Conservation (phyloP, 768 basidiomycete species). For the Thelephora ganbajun region DNA sequence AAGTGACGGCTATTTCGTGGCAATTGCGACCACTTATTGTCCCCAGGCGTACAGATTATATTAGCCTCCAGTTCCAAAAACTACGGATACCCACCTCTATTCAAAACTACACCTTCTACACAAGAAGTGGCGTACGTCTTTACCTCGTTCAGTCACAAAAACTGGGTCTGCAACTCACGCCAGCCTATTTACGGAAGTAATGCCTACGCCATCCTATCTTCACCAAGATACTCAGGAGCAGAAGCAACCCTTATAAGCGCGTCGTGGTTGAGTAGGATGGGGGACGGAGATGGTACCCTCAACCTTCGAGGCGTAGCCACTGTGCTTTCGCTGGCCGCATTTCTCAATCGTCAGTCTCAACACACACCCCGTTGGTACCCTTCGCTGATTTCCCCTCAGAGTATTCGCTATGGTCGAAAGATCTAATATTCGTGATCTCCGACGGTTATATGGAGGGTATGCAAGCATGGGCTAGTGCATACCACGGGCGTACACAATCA, state of each 20-base stretch:
- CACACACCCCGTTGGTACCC: background rate
- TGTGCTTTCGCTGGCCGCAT: conserved; percentile 74
- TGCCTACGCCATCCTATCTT: conserved; percentile 66
- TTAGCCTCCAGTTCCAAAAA: conserved; percentile 53
- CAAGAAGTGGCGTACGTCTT: conserved; percentile 33
- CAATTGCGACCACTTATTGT: background rate
- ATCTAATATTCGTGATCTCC: conserved; percentile 78
- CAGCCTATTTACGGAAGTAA: conserved; percentile 58
- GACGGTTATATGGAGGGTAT: conserved; percentile 86
- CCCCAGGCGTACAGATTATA: conserved; percentile 47
- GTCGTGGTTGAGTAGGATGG: conserved; percentile 67
- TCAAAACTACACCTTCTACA: conserved; percentile 50
- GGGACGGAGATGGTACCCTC: conserved; percentile 38
- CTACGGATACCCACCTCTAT: conserved; percentile 59
- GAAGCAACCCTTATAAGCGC: conserved; percentile 90
- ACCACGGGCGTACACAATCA: conserved; percentile 55
- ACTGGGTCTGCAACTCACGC: background rate
- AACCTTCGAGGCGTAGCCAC: conserved; percentile 83
- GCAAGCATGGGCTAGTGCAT: conserved; percentile 82
- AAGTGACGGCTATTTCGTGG: conserved; percentile 16
- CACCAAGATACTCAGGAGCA: conserved; percentile 84
- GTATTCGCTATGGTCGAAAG: conserved; percentile 90
- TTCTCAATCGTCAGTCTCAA: conserved; percentile 53
- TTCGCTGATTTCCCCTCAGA: conserved; percentile 25
- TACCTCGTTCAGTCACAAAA: conserved; percentile 2